These are phyloP conservation scores for Coemansia sp. DNA, from an alignment of 192 early-diverging fungal species.

Conservation along the genomic window DNA sequence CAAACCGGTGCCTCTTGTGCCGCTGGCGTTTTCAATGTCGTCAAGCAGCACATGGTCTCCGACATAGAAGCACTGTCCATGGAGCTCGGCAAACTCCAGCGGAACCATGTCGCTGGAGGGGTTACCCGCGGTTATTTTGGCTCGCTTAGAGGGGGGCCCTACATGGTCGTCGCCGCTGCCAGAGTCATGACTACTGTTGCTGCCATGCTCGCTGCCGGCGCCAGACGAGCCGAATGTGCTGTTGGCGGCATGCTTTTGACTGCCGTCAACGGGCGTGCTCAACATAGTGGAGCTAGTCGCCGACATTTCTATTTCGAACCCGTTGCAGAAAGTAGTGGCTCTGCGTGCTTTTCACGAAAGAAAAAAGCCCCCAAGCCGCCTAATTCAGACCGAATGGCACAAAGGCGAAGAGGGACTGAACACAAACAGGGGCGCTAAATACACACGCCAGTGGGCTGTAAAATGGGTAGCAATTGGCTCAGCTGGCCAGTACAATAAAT, in stretches of 20 bases:
- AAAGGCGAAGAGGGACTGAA: no score
- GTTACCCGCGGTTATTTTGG: neutral
- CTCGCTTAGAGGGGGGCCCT: slow-evolving; percentile 7
- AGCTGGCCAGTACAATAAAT: no score
- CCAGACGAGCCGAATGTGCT: neutral
- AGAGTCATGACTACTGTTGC: slow-evolving; percentile 1
- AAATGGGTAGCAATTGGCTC: no score
- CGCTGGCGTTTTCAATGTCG: slow-evolving; percentile 30
- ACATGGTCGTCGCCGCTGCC: slow-evolving; percentile 1
- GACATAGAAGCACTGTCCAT: slow-evolving; percentile 17
- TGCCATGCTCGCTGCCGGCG: neutral
- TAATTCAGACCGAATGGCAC: no score
- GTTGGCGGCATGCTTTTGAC: neutral
- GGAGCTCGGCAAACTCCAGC: slow-evolving; percentile 20
- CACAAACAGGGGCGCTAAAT: no score
- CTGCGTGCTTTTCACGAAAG: slow-evolving; percentile 1
- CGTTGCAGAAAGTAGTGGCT: neutral
- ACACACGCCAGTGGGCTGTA: no score
- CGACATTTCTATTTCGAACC: slow-evolving; percentile 17
- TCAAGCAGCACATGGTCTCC: slow-evolving; percentile 43
- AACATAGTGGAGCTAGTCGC: slow-evolving; percentile 5
- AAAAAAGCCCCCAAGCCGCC: no score
- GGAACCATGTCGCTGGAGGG: neutral
- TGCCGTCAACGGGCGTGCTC: neutral
- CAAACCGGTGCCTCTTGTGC: slow-evolving; percentile 16